Base-by-base conservation (phyloP, 306 rosid genomes). In the Aeschynomene evenia region DNA sequence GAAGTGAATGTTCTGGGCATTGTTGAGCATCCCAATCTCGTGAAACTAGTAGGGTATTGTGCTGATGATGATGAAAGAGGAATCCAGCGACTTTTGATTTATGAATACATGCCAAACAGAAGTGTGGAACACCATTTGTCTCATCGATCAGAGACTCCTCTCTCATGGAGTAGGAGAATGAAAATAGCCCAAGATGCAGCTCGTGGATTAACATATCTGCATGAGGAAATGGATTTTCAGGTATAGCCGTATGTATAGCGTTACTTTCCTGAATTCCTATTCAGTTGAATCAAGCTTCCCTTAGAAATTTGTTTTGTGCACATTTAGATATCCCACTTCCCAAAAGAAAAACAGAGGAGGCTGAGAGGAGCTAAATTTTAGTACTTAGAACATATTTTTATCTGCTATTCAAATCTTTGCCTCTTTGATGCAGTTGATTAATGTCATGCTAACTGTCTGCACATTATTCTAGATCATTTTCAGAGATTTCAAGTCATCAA, bases 21-120 rank as follows among this genome's bases (percentile, higher is more conserved):
- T 58, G 96, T 89, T 49, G 97, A 95, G 85, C 99, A 95, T 82
- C 97, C 91, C 9, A 95, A 95, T 82, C 97, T 95, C 71, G 99
- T 95, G 79, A 95, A 95, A 79, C 80, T 95, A 71, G 88, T 95
- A 56, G 99, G 99, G 10, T 89, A 91, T 75, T 95, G 97, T 31
- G 99, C 99, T 4, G 99, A 95, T 54, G 96, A 95, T 54, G 99
- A 91, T 49, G 99, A 95, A 83, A 83, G 99, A 81, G 99, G 99
- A 78, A 91, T 95, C 76, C 99, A 95, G 74, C 85, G 99, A 63
- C 89, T 95, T 74, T 83, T 95, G 61, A 78, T 95, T 56, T 95
- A 95, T 55, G 91, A 95, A 78, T 95, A 84, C 80, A 85, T 95
- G 97, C 92, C 95, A 19, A 91, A 89, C 66, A 85, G 84, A 71